Evolutionary conservation across 192 early-diverging fungal genomes (phyloP).

Genomic region (Mortierella antarctica): DNA sequence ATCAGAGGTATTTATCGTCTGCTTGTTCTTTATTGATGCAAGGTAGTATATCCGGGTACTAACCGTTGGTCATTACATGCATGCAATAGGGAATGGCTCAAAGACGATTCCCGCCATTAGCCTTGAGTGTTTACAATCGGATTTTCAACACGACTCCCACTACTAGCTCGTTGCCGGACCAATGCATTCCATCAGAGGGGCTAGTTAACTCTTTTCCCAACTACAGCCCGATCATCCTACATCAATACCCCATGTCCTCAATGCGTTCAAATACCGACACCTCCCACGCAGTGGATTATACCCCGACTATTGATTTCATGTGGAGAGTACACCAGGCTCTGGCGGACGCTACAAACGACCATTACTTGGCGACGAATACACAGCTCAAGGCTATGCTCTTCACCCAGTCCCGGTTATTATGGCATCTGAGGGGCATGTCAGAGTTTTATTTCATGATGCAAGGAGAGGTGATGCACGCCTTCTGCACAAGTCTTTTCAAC

Average conservation of each 20-base stretch:
- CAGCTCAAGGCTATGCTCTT: conserved; percentile 31
- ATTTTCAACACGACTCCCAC: too few relatives aligned
- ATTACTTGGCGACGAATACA: conserved; percentile 20
- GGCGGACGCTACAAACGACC: conserved; percentile 14
- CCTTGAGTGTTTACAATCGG: too few relatives aligned
- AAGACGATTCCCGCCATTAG: too few relatives aligned
- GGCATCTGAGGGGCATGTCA: conserved; percentile 44
- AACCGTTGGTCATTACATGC: too few relatives aligned
- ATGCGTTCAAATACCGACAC: background rate
- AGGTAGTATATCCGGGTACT: too few relatives aligned
- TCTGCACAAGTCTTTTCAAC: conserved; percentile 14
- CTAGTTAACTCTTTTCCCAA: background rate
- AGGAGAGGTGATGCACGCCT: conserved; percentile 37
- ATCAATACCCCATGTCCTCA: conserved; percentile 19
- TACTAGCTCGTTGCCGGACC: too few relatives aligned
- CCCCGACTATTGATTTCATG: conserved; percentile 4
- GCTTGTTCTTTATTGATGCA: too few relatives aligned
- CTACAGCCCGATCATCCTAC: conserved; percentile 1
- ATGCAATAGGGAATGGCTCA: too few relatives aligned
- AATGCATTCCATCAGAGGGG: background rate
- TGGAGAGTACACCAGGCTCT: conserved; percentile 25
- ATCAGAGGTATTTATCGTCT: conserved; percentile 6
- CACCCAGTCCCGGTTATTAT: conserved; percentile 13
- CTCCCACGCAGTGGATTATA: background rate
- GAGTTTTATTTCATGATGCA: conserved; percentile 54